phyloP scores from a whole-genome alignment of 1,284 basidiomycete species.

The Ganoderma boninense region DNA sequence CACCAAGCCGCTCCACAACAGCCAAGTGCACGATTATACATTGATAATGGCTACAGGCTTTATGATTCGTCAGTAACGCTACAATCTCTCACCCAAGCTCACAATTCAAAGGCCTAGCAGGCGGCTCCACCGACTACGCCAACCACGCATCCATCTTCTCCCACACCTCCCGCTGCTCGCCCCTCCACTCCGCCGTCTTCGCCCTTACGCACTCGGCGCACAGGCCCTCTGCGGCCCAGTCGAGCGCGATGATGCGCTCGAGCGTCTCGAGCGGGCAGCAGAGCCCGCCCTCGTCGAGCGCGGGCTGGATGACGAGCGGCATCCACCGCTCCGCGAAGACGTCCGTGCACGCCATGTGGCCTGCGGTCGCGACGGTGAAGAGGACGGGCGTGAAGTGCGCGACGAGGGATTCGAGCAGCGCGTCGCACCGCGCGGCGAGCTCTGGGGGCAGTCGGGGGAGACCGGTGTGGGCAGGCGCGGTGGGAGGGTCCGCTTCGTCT shows the following conservation, averaged over 20 bases:
- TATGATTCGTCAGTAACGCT: background rate
- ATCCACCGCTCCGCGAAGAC: conserved; percentile 76
- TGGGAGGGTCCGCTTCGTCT: background rate
- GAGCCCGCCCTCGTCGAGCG: conserved; percentile 65
- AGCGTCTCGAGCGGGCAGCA: conserved; percentile 70
- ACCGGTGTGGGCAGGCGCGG: conserved; percentile 25
- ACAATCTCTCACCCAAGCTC: background rate
- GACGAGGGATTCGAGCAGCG: conserved; percentile 51
- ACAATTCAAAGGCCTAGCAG: too few relatives aligned
- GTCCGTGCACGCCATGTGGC: conserved; percentile 78
- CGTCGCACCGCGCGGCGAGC: conserved; percentile 38
- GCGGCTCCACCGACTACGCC: conserved; percentile 21
- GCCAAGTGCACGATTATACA: too few relatives aligned
- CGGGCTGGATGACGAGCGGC: conserved; percentile 67
- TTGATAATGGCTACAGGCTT: background rate
- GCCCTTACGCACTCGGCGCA: conserved; percentile 64
- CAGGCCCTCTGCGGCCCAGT: conserved; percentile 65
- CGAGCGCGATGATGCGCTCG: conserved; percentile 59
- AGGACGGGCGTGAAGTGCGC: conserved; percentile 73
- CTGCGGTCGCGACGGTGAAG: conserved; percentile 72
- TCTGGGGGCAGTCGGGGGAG: conserved; percentile 36
- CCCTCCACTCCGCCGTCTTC: conserved; percentile 72
- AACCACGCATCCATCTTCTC: conserved; percentile 66
- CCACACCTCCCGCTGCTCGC: conserved; percentile 69
- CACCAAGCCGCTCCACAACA: too few relatives aligned